Conservation (phyloP, 2,329 filamentous ascomycete species). For the Trichophaea hybrida region DNA sequence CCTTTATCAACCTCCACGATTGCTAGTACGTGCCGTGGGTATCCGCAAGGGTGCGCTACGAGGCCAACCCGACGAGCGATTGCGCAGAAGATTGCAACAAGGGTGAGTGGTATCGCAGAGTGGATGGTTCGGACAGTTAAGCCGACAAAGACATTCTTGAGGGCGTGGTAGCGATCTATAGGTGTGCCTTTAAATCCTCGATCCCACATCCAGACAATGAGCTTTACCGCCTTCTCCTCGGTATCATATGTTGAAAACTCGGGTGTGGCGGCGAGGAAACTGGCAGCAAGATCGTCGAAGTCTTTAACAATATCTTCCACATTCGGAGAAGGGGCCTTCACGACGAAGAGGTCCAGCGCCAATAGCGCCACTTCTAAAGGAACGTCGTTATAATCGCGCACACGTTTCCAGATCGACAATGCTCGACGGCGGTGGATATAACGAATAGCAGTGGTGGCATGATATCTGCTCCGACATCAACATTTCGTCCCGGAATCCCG, state of each 20-base stretch:
- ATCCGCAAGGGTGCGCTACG: constrained; percentile 61
- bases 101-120: constrained; percentile 72
- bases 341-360: constrained; percentile 79
- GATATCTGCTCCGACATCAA: constrained; percentile 44
- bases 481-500: constrained; percentile 1
- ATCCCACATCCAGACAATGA: constrained; percentile 54
- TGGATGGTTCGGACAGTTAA: constrained; percentile 56
- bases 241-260: constrained; percentile 42
- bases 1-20: constrained; percentile 45
- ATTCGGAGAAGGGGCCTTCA: constrained; percentile 58
- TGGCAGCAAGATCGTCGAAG: constrained; percentile 48
- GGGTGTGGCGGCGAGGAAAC: constrained; percentile 42
- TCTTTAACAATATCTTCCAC: constrained; percentile 46
- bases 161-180: constrained; percentile 54
- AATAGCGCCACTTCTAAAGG: constrained; percentile 61
- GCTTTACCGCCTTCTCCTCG: constrained; percentile 50
- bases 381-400: constrained; percentile 39
- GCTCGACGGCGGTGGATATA: constrained; percentile 70
- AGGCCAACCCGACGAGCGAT: constrained; percentile 61
- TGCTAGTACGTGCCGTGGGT: constrained; percentile 73
- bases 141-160: constrained; percentile 80
- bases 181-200: constrained; percentile 49
- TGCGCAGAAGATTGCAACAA: constrained; percentile 71
- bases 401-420: constrained; percentile 57
- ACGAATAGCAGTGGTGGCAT: constrained; percentile 57